These are phyloP conservation scores for Leptodontidium sp. DNA, from an alignment of 2,329 filamentous ascomycete genomes.

Conservation along the genomic window DNA sequence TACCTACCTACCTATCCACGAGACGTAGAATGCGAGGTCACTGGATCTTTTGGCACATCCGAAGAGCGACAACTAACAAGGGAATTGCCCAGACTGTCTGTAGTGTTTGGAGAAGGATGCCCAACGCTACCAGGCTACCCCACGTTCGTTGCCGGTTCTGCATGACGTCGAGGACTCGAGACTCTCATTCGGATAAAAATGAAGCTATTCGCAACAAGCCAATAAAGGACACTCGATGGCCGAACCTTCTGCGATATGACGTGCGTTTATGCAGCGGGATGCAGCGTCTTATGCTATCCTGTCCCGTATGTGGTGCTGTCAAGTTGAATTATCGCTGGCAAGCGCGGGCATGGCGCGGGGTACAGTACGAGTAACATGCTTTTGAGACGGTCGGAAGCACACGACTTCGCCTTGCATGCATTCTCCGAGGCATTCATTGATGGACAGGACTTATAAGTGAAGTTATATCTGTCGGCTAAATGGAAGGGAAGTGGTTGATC, in stretches of 20 bases:
- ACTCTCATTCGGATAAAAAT: constrained; percentile 17
- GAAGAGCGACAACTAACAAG: too few relatives aligned
- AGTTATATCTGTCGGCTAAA: constrained; percentile 14
- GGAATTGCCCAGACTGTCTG: too few relatives aligned
- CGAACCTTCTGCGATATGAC: constrained; percentile 26
- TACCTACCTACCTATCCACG: too few relatives aligned
- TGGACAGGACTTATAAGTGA: not conserved
- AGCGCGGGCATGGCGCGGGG: not conserved
- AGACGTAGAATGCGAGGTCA: not conserved
- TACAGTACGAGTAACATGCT: not conserved
- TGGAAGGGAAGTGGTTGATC: constrained; percentile 7
- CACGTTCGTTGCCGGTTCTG: constrained; percentile 1
- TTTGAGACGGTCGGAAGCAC: constrained; percentile 10
- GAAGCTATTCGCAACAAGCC: constrained; percentile 27
- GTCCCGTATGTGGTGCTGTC: not conserved
- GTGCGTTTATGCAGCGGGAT: constrained; percentile 22
- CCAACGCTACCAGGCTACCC: not conserved
- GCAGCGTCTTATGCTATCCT: not conserved
- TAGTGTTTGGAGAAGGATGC: too few relatives aligned
- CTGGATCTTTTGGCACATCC: not conserved
- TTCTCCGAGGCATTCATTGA: not conserved
- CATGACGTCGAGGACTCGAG: constrained; percentile 6
- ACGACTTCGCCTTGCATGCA: constrained; percentile 20
- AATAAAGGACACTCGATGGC: constrained; percentile 14
- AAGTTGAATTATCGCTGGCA: constrained; percentile 2